A percentile compares a stretch with the other conserved stretches of the same genome.
These are phyloP conservation scores for Cicer arietinum DNA, from an alignment of 306 rosid species.

Conservation along the genomic window DNA sequence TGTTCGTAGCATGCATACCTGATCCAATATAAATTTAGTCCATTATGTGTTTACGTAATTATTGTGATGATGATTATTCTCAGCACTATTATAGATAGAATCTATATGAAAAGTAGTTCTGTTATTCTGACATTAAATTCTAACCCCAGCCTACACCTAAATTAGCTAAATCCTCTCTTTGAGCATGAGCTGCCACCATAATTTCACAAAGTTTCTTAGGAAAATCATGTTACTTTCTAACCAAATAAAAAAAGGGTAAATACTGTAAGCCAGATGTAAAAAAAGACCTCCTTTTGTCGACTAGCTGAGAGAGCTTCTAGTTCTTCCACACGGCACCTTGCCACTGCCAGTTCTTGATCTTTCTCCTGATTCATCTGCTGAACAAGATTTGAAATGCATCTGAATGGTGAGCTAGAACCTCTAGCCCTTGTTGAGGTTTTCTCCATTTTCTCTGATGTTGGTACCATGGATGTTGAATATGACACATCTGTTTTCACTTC, in stretches of 20 bases:
- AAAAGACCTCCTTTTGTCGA: conserved; percentile 78
- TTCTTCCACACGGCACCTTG: conserved; percentile 75
- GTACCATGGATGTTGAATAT: conserved; percentile 51
- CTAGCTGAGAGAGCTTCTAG: conserved; percentile 75
- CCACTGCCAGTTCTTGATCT: conserved; percentile 78
- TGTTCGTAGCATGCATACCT: conserved; percentile 81
- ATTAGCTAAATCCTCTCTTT: conserved; percentile 47
- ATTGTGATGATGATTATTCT: conserved; percentile 12
- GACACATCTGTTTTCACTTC: conserved; percentile 74
- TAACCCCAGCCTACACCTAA: conserved; percentile 6
- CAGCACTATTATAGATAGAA: conserved; percentile 1
- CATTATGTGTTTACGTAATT: background rate
- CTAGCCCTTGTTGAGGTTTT: conserved; percentile 70
- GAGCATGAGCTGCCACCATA: conserved; percentile 64
- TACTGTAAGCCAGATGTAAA: conserved; percentile 2
- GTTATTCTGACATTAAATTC: conserved; percentile 18
- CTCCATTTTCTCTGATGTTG: conserved; percentile 60
- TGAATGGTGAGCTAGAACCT: conserved; percentile 95
- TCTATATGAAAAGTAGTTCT: conserved; percentile 25
- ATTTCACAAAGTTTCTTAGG: conserved; percentile 53
- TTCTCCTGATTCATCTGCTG: conserved; percentile 92
- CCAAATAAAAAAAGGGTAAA: conserved; percentile 9
- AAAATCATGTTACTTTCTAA: background rate
- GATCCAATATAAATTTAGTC: conserved; percentile 43
- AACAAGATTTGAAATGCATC: conserved; percentile 87